phyloP scores from a whole-genome alignment of 768 basidiomycete species.

The Mycena kentingensis region DNA sequence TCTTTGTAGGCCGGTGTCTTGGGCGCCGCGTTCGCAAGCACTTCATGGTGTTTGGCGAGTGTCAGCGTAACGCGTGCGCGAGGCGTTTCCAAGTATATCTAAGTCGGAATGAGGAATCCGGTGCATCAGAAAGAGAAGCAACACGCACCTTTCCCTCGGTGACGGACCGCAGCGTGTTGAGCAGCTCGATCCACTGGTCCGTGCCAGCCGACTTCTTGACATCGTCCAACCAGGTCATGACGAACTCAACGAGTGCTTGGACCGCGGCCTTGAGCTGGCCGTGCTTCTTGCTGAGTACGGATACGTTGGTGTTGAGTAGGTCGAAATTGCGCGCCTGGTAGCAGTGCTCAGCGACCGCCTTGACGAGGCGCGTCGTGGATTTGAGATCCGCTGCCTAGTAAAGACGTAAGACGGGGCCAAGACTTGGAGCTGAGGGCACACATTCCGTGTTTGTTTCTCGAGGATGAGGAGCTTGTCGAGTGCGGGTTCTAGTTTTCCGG shows the following conservation, averaged over 20 bases:
- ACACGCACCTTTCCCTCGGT: slow-evolving; percentile 91
- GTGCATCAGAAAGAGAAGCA: not conserved
- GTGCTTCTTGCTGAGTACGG: slow-evolving; percentile 87
- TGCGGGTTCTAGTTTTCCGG: slow-evolving; percentile 80
- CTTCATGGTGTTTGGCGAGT: slow-evolving; percentile 85
- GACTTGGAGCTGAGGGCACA: slow-evolving; percentile 27
- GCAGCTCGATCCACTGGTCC: slow-evolving; percentile 81
- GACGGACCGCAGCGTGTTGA: slow-evolving; percentile 86
- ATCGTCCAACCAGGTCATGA: slow-evolving; percentile 79
- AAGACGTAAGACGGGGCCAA: no score
- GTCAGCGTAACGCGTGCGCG: slow-evolving; percentile 91
- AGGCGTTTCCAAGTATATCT: slow-evolving; percentile 97
- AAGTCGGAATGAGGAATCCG: slow-evolving; percentile 5
- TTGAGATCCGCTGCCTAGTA: slow-evolving; percentile 84
- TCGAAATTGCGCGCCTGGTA: slow-evolving; percentile 72
- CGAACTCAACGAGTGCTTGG: slow-evolving; percentile 88
- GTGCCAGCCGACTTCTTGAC: slow-evolving; percentile 67
- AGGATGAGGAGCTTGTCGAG: slow-evolving; percentile 86
- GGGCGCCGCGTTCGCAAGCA: slow-evolving; percentile 49
- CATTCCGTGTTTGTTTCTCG: slow-evolving; percentile 97
- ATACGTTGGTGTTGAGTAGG: slow-evolving; percentile 70
- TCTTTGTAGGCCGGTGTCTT: slow-evolving; percentile 57
- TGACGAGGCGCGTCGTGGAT: slow-evolving; percentile 88
- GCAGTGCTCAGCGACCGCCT: slow-evolving; percentile 68
- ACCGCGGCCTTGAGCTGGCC: slow-evolving; percentile 92